phyloP scores from a whole-genome alignment of 2,329 filamentous ascomycete species.

The Fusarium sp. region DNA sequence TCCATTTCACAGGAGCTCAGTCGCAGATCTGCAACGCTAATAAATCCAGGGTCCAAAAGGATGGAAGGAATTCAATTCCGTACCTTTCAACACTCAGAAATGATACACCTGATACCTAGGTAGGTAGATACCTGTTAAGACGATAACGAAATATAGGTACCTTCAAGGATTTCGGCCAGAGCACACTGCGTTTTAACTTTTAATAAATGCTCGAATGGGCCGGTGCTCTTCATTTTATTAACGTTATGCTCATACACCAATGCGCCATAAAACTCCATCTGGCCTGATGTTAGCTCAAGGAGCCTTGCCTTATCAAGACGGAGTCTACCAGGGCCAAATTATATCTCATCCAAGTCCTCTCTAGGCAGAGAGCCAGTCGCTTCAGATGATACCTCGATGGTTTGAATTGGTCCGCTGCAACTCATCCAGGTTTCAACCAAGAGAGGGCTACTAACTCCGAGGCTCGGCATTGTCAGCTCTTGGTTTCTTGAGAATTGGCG shows the following conservation, averaged over 20 bases:
- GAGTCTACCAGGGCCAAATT: slow-evolving; percentile 10
- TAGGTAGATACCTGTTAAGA: background rate
- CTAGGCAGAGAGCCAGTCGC: background rate
- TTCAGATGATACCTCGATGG: background rate
- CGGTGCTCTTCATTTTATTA: background rate
- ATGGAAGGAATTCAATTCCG: slow-evolving; percentile 3
- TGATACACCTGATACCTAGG: background rate
- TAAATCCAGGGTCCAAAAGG: slow-evolving; percentile 40
- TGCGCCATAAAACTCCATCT: slow-evolving; percentile 1
- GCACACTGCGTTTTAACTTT: background rate
- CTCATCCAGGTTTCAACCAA: background rate
- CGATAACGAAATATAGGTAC: background rate
- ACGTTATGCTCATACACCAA: slow-evolving; percentile 7
- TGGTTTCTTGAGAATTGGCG: background rate
- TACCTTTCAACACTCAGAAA: background rate
- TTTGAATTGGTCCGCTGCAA: background rate
- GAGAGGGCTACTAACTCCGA: background rate
- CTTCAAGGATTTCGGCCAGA: background rate
- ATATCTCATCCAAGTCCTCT: background rate
- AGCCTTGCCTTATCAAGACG: slow-evolving; percentile 2
- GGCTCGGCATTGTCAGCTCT: background rate
- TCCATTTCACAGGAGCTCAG: slow-evolving; percentile 12
- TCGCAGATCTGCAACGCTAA: slow-evolving; percentile 40
- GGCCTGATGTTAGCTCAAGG: slow-evolving; percentile 5
- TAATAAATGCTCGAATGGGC: background rate